Percentiles rank a stretch among this genome's conserved stretches.
Conservation (phyloP, 768 basidiomycete genomes). For the Suillus lakei region DNA sequence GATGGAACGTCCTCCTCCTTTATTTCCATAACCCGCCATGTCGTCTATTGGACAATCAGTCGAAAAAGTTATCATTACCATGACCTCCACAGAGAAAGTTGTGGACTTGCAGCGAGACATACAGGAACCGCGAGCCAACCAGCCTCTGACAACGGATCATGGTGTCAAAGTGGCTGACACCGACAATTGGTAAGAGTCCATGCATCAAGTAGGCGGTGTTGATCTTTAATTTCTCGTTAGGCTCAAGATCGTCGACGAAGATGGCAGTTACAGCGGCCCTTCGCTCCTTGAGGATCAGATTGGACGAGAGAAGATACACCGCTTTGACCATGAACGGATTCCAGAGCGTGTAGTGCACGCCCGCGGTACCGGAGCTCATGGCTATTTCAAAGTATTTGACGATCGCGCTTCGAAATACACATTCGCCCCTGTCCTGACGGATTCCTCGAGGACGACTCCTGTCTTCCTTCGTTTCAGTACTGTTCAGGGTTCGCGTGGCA, state of each 20-base stretch:
- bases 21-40: conserved; percentile 10
- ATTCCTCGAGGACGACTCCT: conserved; percentile 73
- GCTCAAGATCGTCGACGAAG: conserved; percentile 49
- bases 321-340: conserved; percentile 89
- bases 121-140: conserved; percentile 20
- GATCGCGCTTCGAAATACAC: conserved; percentile 74
- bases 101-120: conserved; percentile 31
- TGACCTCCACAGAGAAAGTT: conserved; percentile 23
- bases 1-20: not conserved
- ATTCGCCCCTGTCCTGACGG: conserved; percentile 70
- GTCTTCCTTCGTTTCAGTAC: conserved; percentile 87
- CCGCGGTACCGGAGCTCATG: conserved; percentile 80
- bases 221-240: conserved; percentile 37
- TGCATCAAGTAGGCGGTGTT: conserved; percentile 7
- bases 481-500: conserved; percentile 81
- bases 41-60: conserved; percentile 20
- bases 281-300: conserved; percentile 80
- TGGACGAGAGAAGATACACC: conserved; percentile 73
- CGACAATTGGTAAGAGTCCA: conserved; percentile 58
- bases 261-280: conserved; percentile 60
- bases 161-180: conserved; percentile 64
- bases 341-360: conserved; percentile 83
- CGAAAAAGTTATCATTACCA: conserved; percentile 16
- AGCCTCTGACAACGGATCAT: conserved; percentile 60
- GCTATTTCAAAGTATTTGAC: conserved; percentile 78